Evolutionary conservation across 371 early-diverging fungal species (phyloP).

Genomic region (Sanchytrium tribonematis): DNA sequence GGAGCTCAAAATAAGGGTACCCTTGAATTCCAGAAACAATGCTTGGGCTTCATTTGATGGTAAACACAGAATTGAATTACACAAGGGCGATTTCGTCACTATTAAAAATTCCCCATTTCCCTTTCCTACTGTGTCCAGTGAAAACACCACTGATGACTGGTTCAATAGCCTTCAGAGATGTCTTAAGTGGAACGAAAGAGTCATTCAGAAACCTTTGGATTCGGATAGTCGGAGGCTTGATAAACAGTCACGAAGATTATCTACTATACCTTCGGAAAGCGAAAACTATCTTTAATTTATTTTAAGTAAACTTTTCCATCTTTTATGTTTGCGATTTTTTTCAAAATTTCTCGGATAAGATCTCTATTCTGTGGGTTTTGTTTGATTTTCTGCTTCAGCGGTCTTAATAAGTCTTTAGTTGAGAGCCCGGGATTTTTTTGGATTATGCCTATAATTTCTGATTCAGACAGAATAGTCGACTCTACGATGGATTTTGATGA

Average conservation of each 20-base stretch:
- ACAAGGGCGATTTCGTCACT: conserved; percentile 57
- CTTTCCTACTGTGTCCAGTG: conserved; percentile 50
- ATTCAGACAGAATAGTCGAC: neutral
- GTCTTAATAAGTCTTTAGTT: neutral
- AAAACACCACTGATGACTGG: conserved; percentile 49
- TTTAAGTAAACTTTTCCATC: neutral
- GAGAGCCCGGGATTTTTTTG: neutral
- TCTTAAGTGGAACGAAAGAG: conserved; percentile 49
- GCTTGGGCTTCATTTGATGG: conserved; percentile 54
- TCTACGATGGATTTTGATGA: neutral
- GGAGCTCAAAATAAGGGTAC: conserved; percentile 20
- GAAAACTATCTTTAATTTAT: too few relatives aligned
- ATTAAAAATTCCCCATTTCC: conserved; percentile 54
- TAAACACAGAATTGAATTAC: conserved; percentile 44
- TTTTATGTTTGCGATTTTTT: neutral
- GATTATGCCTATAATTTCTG: neutral
- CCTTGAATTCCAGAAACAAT: conserved; percentile 10
- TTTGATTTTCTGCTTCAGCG: neutral
- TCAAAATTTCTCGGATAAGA: neutral
- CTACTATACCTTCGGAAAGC: too few relatives aligned
- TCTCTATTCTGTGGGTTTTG: neutral
- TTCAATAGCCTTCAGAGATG: conserved; percentile 42
- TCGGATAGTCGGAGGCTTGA: too few relatives aligned
- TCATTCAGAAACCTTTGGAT: neutral
- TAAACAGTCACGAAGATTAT: too few relatives aligned